Base-by-base conservation (phyloP, 345 rosid genomes). In the Erodium maritimum region DNA sequence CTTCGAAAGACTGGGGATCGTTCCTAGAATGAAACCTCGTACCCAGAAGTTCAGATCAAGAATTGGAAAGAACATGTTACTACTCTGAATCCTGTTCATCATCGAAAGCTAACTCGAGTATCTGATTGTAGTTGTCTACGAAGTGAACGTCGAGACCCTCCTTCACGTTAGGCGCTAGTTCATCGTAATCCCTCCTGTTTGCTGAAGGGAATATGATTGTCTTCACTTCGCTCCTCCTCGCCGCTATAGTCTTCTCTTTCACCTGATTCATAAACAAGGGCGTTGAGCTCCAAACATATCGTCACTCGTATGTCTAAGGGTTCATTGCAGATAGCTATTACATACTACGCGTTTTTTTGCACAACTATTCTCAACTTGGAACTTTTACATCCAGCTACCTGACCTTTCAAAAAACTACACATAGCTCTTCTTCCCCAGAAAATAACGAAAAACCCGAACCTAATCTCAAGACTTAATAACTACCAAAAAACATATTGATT, bases 61-160 rank as follows among this genome's bases (percentile, higher is more conserved):
- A 57, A 63, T 23, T 10, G 51, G 37, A 29, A 18, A 17, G 34
- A 61, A 21, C n/a, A 54, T 48, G 50, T 69, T 63, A 68, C 20
- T 63, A 52, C 23, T 73, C 64, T 19, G 56, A 54, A 13, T 46
- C 62, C 37, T 68, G 56, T 37, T 75, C 84, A 46, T 71, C 70
- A 5, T 69, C 66, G 14, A 93, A 83, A 48, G 97, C 99, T 61
- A 87, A 61, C 23, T 73, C 55, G 3, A 75, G 79, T 71, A 93
- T 85, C 75, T 85, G 82, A 59, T 58, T 71, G 65, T 85, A 93
- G 20, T 82, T 76, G 52, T 87, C 90, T 4, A 87, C 97, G 57
- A 93, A 93, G 76, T 93, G 96, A 48, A 87, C 99, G 25, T 93
- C 91, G 22, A 90, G 80, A 55, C 99, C 97, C 76, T 90, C 91